A percentile compares a stretch with the other conserved stretches of the same genome.
These are phyloP conservation scores for Anisodus tanguticus DNA, from an alignment of 257 asterid genomes.

Conservation along the genomic window DNA sequence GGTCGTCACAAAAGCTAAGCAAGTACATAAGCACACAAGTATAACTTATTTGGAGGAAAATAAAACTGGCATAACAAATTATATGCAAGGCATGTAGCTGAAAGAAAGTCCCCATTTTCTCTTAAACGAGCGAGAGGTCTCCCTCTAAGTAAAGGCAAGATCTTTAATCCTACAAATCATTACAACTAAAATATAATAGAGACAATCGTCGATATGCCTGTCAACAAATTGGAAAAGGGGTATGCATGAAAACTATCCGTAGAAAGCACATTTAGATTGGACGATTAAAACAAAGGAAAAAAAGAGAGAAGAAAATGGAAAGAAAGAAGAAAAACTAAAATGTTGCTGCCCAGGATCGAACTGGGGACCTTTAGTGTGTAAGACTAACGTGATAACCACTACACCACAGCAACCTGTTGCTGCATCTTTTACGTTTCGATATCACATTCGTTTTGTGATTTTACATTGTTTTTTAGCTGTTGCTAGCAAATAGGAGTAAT, in stretches of 20 bases:
- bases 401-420: slow-evolving; percentile 40
- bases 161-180: background rate
- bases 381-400: slow-evolving; percentile 51
- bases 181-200: background rate
- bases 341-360: slow-evolving; percentile 49
- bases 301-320: background rate
- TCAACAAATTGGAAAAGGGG: background rate
- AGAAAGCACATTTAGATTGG: background rate
- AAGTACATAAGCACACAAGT: background rate
- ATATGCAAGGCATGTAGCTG: background rate
- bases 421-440: accelerated
- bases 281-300: background rate
- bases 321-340: too few relatives aligned
- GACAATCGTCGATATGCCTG: background rate
- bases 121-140: background rate
- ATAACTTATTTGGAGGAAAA: background rate
- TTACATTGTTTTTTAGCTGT: too few relatives aligned
- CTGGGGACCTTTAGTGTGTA: slow-evolving; percentile 49
- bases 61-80: background rate
- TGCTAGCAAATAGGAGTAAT: too few relatives aligned
- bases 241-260: background rate
- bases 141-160: background rate
- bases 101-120: background rate
- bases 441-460: too few relatives aligned
- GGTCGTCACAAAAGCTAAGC: background rate